Evolutionary conservation across 1,139 yeast species (phyloP), one percentile per base, ranked within the genome.

Genomic region (Kodamaea sp.): DNA sequence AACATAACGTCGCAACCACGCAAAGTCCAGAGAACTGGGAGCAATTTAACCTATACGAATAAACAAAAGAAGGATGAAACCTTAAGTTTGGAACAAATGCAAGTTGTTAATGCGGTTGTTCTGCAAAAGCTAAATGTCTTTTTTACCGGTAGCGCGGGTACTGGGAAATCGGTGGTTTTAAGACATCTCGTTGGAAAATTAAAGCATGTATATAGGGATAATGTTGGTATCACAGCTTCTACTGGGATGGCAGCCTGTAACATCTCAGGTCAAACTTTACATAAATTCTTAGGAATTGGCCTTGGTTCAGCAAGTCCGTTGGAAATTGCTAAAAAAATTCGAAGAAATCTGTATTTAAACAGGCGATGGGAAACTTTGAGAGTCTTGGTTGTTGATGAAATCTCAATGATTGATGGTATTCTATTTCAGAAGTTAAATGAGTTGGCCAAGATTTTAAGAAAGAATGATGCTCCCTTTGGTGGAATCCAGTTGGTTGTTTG

Each of bases 211-310:
- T 58, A 63, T 48, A 62, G 68, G 1, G 49, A 46, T 20, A 44
- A 46, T 11, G 84, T 89, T 2, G 96, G 92, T 0, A 79, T 89
- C 2, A 84, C 95, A 1, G 97, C 97, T 0, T 85, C 96, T 0
- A 88, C 96, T 0, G 97, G 97, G 1, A 63, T 89, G 49, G 97
- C 97, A 0, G 96, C 96, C 0, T 78, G 86, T 32, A 87, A 84
- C 52, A 81, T 89, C 50, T 92, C 89, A 1, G 97, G 97, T 11
- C 75, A 73, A 28, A 89, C 97, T 0, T 64, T 89, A 28, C 92
- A 87, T 56, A 71, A 84, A 47, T 86, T 81, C 65, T 73, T 90
- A 1, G 88, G 92, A 1, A 73, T 88, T 38, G 96, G 96, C 0
- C 58, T 86, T 12, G 96, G 90, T 5, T 62, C 62, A 2, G 83